Evolutionary conservation across 257 asterid genomes (phyloP), one percentile per base, ranked within the genome.

Genomic region (Asclepias syriaca): DNA sequence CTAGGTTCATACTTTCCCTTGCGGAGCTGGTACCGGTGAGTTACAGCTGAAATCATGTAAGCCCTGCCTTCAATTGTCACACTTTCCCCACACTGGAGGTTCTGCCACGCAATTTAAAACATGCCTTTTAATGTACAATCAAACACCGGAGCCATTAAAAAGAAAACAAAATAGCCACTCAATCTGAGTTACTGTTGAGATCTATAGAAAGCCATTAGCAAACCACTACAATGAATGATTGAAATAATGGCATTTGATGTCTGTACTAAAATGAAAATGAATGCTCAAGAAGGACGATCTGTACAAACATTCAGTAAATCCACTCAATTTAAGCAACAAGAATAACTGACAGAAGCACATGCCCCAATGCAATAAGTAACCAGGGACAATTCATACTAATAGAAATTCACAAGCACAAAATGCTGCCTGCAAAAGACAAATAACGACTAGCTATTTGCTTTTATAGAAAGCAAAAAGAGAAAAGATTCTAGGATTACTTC

Each of bases 1-100:
- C 90, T 86, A 50, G 96, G 96, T 70, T 93, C 97, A 57, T 91
- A 93, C 77, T 91, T 94, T 67, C 98, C 98, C 86, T 85, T 94
- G 22, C 98, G 83, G 70, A 94, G 96, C 86, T 93, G 93, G 81
- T 91, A 94, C 57, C 96, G 91, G 77, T 91, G 93, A 60, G 97
- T 91, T 74, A 93, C 97, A 49, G 96, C 81, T 55, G 98, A 94
- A 65, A 94, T 83, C 13, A 85, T 91, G 71, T 91, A 94, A n/a
- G 92, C 78, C 74, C 85, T 84, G 54, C 96, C 97, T 82, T 91
- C 97, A 71, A 89, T 91, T 4, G 92, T 89, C 75, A 93, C 96
- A 59, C 91, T 84, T 82, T 89, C 98, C 64, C 97, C 96, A 55
- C 94, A 89, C 75, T 93, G 97, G 87, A 93, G 75, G 80, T 87